Evolutionary conservation across 169 alveolate genomes (phyloP), one percentile per base, ranked within the genome.

Genomic region (Eimeria tenella): DNA sequence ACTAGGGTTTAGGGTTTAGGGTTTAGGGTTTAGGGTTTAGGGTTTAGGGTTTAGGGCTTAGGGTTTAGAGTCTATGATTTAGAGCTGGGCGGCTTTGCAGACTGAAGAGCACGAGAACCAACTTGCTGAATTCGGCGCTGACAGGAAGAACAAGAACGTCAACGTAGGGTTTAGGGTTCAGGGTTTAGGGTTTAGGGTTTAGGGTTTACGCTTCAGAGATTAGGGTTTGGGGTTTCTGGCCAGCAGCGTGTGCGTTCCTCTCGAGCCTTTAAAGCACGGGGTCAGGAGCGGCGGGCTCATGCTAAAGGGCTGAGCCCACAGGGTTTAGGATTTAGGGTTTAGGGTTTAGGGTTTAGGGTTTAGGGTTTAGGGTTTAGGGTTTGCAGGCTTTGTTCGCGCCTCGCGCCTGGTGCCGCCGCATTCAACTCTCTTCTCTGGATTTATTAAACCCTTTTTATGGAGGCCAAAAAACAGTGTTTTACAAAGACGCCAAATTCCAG

Each of bases 401-500:
- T 19, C 9, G 55, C 9, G 60, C 74, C 42, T 83, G 91, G 91
- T 52, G 56, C 13, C 74, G 13, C 25, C 58, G 42, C 25, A 5
- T 83, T 17, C 31, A 15, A 4, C 15, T 83, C 31, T 17, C 79
- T 4, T 77, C 74, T 25, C 62, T 31, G 21, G 91, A 56, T 53
- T 25, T 83, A 25, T 7, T 23, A 21, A 83, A 83, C 31, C 77
- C 79, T 4, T 83, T 58, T 19, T 65, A 97, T 42, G 93, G 96
- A 10, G 97, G 97, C 81, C 97, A 96, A 73, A 97, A 96, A 71
- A 97, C 98, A 5, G 86, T 93, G 9, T 97, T 96, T 88, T 97
- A 95, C 95, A 94, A 96, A 71, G 96, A 95, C 93, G 92, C 96
- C 83, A 97, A 97, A 94, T 97, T 97, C 31, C 98, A 97, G 90